phyloP scores from a whole-genome alignment of 164 flowering plant genomes.

The Cinnamomum micranthum region DNA sequence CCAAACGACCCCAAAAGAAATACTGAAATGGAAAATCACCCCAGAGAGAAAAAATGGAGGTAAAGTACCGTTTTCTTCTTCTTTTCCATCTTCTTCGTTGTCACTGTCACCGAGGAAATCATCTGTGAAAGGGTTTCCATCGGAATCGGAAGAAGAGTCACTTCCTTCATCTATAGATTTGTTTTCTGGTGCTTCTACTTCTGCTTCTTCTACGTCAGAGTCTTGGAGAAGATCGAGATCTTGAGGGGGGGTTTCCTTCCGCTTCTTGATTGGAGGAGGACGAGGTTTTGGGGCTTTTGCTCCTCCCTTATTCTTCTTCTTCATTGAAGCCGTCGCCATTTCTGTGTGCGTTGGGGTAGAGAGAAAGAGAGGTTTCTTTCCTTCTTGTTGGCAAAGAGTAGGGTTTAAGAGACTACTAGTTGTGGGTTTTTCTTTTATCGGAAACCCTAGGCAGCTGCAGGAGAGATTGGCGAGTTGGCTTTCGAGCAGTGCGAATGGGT shows the following conservation, averaged over 20 bases:
- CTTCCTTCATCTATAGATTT: constrained; percentile 24
- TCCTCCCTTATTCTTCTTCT: neutral
- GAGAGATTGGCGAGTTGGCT: too few relatives aligned
- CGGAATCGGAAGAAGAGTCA: constrained; percentile 46
- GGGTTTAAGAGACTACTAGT: too few relatives aligned
- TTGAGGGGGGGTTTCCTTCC: neutral
- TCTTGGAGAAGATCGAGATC: neutral
- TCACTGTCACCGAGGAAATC: constrained; percentile 69
- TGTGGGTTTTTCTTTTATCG: too few relatives aligned
- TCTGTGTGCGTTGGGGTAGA: neutral
- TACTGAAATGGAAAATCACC: neutral
- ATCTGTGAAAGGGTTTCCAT: constrained; percentile 48
- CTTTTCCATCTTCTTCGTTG: constrained; percentile 12
- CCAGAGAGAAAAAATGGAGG: neutral
- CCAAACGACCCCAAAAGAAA: neutral
- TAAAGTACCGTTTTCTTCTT: constrained; percentile 28
- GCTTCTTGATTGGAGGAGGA: neutral
- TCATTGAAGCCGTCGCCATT: neutral
- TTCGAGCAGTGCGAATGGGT: too few relatives aligned
- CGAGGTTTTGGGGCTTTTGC: neutral
- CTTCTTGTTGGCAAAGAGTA: too few relatives aligned
- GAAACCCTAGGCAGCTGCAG: too few relatives aligned
- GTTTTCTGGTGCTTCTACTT: constrained; percentile 4
- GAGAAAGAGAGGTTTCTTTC: neutral
- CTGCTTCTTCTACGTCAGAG: neutral